Base-by-base conservation (phyloP, 352 stramenopile species). In the Thalassiosira hispida region DNA sequence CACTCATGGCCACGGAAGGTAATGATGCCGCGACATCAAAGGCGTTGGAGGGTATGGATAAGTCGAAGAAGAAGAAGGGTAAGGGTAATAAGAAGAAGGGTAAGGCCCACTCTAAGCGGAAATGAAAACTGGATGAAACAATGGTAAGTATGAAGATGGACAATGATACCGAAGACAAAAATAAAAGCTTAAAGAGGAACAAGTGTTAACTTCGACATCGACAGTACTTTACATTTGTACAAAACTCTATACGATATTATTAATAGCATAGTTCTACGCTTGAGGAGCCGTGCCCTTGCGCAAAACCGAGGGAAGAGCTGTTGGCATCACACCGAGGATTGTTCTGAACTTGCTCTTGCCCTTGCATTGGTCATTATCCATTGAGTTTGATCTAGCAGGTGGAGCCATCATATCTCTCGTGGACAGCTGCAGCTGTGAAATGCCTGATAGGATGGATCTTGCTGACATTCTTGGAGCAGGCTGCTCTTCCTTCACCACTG, bases 21-120 rank as follows among this genome's bases (percentile, higher is more conserved):
- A 70, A 62, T 35, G 35, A 74, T 55, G 20, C 2, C 22, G 76
- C 72, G 12, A 72, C 81, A 16, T 25, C 27, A 1, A 83, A 83
- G 55, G 76, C 73, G 25, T 47, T 81, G 33, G 65, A 87, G 22
- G 57, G 59, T 33, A 79, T 78, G 68, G 81, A 76, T 20, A 85
- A 85, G 27, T 76, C 62, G 23, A 86, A 83, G 62, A 89, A 86
- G 44, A 89, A 89, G 64, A 85, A 86, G 47, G 71, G 72, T 9
- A 79, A 71, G 25, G 49, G 46, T 33, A 69, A 68, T 16, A 79
- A 81, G 64, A 85, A 83, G 53, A 75, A 84, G 47, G 77, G 59
- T 20, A 84, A 81, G 52, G 72, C 55, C n/a, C n/a, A 8, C 31
- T 8, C 31, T 9, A 38, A 38, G 31, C 31, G 31, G 31, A 38